phyloP scores from a whole-genome alignment of 2,329 filamentous ascomycete species.

The Fusarium miscanthi region DNA sequence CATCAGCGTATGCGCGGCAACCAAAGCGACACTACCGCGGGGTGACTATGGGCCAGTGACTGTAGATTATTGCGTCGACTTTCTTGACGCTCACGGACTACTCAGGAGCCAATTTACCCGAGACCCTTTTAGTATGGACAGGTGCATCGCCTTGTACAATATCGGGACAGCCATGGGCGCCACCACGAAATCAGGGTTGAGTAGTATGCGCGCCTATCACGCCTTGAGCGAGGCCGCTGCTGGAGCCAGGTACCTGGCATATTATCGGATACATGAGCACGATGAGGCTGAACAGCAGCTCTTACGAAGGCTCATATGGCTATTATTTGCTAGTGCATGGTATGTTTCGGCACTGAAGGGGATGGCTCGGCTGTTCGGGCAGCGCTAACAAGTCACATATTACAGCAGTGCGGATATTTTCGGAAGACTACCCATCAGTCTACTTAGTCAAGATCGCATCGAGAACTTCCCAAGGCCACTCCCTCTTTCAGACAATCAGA shows the following conservation, averaged over 20 bases:
- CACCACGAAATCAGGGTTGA: constrained; percentile 7
- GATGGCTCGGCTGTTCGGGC: neutral
- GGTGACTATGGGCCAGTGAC: constrained; percentile 45
- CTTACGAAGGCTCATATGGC: constrained; percentile 50
- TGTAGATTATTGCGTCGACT: constrained; percentile 44
- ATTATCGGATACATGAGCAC: constrained; percentile 40
- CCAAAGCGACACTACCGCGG: constrained; percentile 47
- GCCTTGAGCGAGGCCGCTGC: constrained; percentile 43
- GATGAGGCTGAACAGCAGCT: constrained; percentile 47
- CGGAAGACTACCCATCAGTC: constrained; percentile 42
- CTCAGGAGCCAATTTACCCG: constrained; percentile 30
- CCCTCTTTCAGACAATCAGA: constrained; percentile 46
- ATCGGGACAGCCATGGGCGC: constrained; percentile 44
- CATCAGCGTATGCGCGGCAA: constrained; percentile 51
- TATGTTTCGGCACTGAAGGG: constrained; percentile 16
- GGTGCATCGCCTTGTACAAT: constrained; percentile 53
- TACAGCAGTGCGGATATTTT: constrained; percentile 46
- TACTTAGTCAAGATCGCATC: constrained; percentile 41
- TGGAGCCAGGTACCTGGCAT: constrained; percentile 47
- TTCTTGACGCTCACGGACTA: constrained; percentile 46
- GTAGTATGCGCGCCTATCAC: constrained; percentile 38
- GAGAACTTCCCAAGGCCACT: constrained; percentile 41
- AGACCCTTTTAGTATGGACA: constrained; percentile 47
- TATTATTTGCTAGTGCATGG: constrained; percentile 48
- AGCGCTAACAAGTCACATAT: neutral